These are phyloP conservation scores for Acanthamoeba triangularis DNA, from an alignment of 208 protist genomes.

Conservation along the genomic window DNA sequence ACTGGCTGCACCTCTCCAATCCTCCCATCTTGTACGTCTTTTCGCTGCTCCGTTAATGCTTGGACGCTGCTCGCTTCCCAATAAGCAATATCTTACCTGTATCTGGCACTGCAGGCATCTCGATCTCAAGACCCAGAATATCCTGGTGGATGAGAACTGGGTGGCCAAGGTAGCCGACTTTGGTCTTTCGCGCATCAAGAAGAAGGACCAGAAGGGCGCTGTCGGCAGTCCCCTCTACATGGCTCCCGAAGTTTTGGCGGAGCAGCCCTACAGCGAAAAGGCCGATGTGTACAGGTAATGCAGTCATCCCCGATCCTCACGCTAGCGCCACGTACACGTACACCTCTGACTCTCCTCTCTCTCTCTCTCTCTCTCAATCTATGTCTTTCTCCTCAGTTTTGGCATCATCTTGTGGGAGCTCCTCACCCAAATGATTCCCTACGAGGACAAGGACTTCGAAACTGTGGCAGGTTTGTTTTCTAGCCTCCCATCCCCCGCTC, in stretches of 20 bases:
- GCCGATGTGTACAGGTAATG: slow-evolving; percentile 78
- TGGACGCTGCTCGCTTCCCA: neutral
- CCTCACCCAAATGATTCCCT: slow-evolving; percentile 75
- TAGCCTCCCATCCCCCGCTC: neutral
- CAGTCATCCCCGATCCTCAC: neutral
- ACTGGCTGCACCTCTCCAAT: slow-evolving; percentile 73
- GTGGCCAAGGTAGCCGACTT: slow-evolving; percentile 78
- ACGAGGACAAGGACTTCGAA: slow-evolving; percentile 70
- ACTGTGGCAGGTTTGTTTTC: slow-evolving; percentile 31
- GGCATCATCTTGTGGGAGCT: slow-evolving; percentile 80
- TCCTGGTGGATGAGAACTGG: slow-evolving; percentile 76
- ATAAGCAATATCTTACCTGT: neutral
- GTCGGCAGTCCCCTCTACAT: slow-evolving; percentile 65
- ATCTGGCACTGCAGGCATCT: slow-evolving; percentile 24
- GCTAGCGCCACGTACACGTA: neutral
- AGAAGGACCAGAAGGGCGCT: slow-evolving; percentile 34
- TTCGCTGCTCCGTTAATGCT: neutral
- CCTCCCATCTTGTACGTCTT: slow-evolving; percentile 62
- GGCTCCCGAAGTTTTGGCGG: slow-evolving; percentile 74
- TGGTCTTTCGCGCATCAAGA: slow-evolving; percentile 73
- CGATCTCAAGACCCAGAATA: slow-evolving; percentile 73
- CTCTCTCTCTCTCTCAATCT: neutral
- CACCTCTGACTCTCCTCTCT: neutral
- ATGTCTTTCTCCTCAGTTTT: slow-evolving; percentile 68
- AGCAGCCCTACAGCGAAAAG: slow-evolving; percentile 69